Conservation (phyloP, 1,139 yeast genomes). For the Kazachstania sp. region DNA sequence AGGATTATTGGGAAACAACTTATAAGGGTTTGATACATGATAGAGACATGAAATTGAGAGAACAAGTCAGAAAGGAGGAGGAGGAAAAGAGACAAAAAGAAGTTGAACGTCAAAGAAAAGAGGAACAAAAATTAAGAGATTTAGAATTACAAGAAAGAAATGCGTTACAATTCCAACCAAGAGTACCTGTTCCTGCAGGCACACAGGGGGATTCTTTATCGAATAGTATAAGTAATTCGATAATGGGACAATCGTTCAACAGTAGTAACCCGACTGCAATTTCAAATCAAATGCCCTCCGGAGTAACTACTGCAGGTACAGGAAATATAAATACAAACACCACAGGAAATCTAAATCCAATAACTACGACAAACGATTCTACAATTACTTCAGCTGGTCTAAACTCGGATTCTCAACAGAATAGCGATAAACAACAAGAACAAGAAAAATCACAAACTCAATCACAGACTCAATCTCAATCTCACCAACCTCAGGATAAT, state of each 20-base stretch:
- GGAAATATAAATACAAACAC: too few species aligned
- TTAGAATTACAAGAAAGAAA: slow-evolving; percentile 5
- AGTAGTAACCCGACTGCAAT: background rate
- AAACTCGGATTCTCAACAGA: background rate
- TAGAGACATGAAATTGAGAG: slow-evolving; percentile 10
- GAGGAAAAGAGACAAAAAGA: slow-evolving; percentile 4
- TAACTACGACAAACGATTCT: too few species aligned
- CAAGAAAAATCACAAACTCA: slow-evolving; percentile 13
- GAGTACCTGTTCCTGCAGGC: background rate
- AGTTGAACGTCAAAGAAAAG: slow-evolving; percentile 3
- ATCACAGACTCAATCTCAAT: slow-evolving; percentile 7
- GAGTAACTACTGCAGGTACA: slow-evolving; percentile 5
- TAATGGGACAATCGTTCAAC: background rate
- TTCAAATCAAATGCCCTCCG: slow-evolving; percentile 5
- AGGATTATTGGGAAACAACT: slow-evolving; percentile 23
- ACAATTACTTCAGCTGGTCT: too few species aligned
- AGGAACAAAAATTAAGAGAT: slow-evolving; percentile 5
- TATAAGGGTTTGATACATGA: slow-evolving; percentile 10
- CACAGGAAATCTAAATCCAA: too few species aligned
- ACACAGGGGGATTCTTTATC: background rate
- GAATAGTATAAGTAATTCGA: background rate
- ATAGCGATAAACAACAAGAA: background rate
- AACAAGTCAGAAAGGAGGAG: slow-evolving; percentile 4
- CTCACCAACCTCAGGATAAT: slow-evolving; percentile 5
- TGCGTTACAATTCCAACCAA: slow-evolving; percentile 7